These are phyloP conservation scores for Ceratobasidium sp. DNA, from an alignment of 1,284 basidiomycete genomes.

Conservation along the genomic window DNA sequence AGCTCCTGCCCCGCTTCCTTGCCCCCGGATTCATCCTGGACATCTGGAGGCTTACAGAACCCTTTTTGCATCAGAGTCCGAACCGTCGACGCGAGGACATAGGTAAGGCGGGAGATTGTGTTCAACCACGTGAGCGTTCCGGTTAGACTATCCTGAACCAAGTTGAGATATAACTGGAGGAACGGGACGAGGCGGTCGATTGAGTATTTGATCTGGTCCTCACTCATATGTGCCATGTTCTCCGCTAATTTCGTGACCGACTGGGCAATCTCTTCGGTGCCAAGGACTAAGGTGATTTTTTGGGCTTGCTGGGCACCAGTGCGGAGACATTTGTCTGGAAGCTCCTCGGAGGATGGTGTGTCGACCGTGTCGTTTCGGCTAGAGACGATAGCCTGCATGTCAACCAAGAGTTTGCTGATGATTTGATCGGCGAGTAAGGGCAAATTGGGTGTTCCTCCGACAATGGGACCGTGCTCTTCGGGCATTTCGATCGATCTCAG, in stretches of 20 bases:
- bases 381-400: conserved; percentile 24
- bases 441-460: not conserved
- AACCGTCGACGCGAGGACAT: conserved; percentile 81
- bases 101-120: conserved; percentile 86
- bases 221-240: conserved; percentile 20
- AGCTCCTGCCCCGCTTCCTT: conserved; percentile 66
- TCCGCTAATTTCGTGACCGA: not conserved
- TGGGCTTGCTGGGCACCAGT: conserved; percentile 19
- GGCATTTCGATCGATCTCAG: conserved; percentile 9
- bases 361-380: conserved; percentile 13
- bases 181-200: conserved; percentile 70
- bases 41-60: conserved; percentile 90
- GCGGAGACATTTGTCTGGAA: conserved; percentile 41
- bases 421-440: conserved; percentile 12
- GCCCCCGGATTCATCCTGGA: conserved; percentile 64
- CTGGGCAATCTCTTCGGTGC: conserved; percentile 11
- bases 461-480: not conserved
- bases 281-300: conserved; percentile 15
- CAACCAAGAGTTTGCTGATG: conserved; percentile 30
- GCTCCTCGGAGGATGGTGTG: conserved; percentile 52
- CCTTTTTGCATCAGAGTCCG: conserved; percentile 85
- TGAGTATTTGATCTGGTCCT: conserved; percentile 47
- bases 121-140: conserved; percentile 76
- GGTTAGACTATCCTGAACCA: conserved; percentile 68
- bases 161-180: conserved; percentile 67